Evolutionary conservation across 345 rosid genomes (phyloP), one percentile per base, ranked within the genome.

Genomic region (Aquilaria malaccensis): DNA sequence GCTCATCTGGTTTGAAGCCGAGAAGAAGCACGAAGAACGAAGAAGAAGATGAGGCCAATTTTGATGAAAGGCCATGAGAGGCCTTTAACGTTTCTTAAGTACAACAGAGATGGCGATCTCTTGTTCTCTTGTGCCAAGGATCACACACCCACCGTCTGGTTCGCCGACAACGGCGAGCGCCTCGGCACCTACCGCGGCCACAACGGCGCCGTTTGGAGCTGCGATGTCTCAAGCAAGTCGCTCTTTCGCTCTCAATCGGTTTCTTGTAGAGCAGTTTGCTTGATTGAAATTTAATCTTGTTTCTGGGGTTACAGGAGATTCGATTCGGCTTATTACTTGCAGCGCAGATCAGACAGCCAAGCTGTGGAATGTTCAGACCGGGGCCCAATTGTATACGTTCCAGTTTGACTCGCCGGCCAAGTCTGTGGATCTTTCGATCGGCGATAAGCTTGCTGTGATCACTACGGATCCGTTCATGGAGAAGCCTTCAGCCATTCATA

Each of bases 21-120:
- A 9, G 32, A 58, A 62, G n/a, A 30, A 37, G 30, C 9, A 15
- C 33, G 60, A 29, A 50, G 13, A 49, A 48, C 2, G 43, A 37
- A 71, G 12, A 15, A 41, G 52, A 53, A 62, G 64, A 94, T 90
- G 97, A 82, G 99, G 71, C 99, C 99, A 58, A 94, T 88, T 10
- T 66, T 91, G 85, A 88, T 94, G 96, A 90, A 89, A 75, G 98
- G 98, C 66, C 98, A 93, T 66, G 97, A 93, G 71, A 86, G 99
- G 83, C 97, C 99, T 37, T 73, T 90, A 56, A 94, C 97, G 43
- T 94, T 86, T 65, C 77, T 94, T 2, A 86, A 83, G 71, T 90
- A 94, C 78, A 94, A 94, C 74, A 80, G 82, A 67, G 99, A 90
- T 30, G 99, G 96, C 0, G 97, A 94, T 74, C 86, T 94, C 22